Evolutionary conservation across 352 stramenopile genomes (phyloP).

Genomic region (Phytophthora pinifolia): DNA sequence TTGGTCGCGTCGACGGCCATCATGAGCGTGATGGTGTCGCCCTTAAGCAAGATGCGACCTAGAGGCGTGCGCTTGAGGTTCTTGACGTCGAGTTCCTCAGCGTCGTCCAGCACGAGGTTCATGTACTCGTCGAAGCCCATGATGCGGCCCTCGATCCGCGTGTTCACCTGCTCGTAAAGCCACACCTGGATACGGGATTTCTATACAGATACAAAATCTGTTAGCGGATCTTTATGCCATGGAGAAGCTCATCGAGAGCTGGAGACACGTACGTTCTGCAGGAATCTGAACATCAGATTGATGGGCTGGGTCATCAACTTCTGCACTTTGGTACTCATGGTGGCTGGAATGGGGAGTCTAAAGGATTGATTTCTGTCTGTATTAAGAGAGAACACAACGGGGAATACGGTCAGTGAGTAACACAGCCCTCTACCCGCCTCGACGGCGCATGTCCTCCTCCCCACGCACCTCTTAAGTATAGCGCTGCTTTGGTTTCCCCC

Average conservation of each 20-base stretch:
- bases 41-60: constrained; percentile 99
- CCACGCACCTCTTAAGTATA: constrained; percentile 9
- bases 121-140: constrained; percentile 99
- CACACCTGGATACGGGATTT: constrained; percentile 98
- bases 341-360: constrained; percentile 21
- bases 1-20: constrained; percentile 73
- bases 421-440: neutral
- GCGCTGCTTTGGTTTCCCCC: constrained; percentile 8
- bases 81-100: constrained; percentile 96
- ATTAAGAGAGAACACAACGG: constrained; percentile 1
- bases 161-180: constrained; percentile 99
- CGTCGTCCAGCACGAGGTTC: constrained; percentile 99
- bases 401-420: constrained; percentile 1
- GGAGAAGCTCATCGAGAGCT: neutral
- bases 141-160: constrained; percentile 99
- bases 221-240: constrained; percentile 1
- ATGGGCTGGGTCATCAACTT: constrained; percentile 99
- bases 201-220: constrained; percentile 32
- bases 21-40: constrained; percentile 99
- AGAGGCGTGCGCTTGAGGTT: constrained; percentile 93
- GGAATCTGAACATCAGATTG: constrained; percentile 99
- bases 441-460: neutral
- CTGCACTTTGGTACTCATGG: constrained; percentile 94
- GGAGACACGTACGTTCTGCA: constrained; percentile 90
- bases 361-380: constrained; percentile 19